These are phyloP conservation scores for Solanum pinnatisectum DNA, from an alignment of 257 asterid genomes.

Conservation along the genomic window DNA sequence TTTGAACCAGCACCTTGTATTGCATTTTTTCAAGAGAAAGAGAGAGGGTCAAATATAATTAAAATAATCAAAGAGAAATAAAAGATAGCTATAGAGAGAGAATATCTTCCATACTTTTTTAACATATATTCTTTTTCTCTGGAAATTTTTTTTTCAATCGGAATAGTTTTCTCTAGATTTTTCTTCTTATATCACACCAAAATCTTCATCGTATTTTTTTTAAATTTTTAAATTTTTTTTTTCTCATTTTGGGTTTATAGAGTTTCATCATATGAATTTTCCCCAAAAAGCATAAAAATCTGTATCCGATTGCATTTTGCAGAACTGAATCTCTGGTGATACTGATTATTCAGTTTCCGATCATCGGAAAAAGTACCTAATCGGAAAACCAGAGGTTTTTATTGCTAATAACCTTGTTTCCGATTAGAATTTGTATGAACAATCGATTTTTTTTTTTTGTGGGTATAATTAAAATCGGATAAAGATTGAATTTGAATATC, in stretches of 20 bases:
- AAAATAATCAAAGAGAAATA: neutral
- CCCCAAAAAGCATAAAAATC: neutral
- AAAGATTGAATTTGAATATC: neutral
- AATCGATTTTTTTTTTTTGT: neutral
- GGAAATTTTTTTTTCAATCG: slow-evolving; percentile 18
- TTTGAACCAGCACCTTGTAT: slow-evolving; percentile 9
- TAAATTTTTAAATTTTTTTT: no score
- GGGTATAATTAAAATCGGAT: neutral
- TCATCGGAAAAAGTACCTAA: slow-evolving; percentile 14
- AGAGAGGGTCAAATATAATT: neutral
- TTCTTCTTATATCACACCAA: neutral
- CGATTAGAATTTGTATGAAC: slow-evolving; percentile 1
- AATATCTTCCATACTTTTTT: slow-evolving; percentile 29
- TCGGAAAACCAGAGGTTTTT: slow-evolving; percentile 6
- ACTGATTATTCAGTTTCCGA: neutral
- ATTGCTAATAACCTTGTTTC: neutral
- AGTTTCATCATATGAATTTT: neutral
- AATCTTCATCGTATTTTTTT: neutral
- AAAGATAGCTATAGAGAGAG: slow-evolving; percentile 10
- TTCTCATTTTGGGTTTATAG: neutral
- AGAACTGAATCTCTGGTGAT: slow-evolving; percentile 7
- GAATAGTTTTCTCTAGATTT: slow-evolving; percentile 22
- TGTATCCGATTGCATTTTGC: neutral
- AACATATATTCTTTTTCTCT: slow-evolving; percentile 38
- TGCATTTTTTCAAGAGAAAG: neutral